Evolutionary conservation across 139 green algal genomes (phyloP).

Genomic region (Haematococcus lacustris): DNA sequence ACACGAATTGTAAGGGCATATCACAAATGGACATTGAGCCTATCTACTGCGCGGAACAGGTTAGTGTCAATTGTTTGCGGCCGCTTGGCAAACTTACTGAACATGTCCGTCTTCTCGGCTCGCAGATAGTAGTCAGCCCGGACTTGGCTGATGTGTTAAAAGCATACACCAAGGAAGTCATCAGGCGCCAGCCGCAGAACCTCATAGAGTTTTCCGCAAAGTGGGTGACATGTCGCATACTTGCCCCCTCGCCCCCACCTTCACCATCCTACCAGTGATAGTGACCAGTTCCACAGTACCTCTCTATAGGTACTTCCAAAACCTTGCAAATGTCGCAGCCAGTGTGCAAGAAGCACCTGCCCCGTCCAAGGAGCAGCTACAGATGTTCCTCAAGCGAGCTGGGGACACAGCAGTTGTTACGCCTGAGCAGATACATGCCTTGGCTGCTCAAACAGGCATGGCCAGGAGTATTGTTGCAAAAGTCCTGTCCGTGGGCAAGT

Average conservation of each 20-base stretch:
- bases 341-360: constrained; percentile 14
- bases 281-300: no score
- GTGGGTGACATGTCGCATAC: constrained; percentile 14
- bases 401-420: constrained; percentile 7
- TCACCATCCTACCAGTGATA: background rate
- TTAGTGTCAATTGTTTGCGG: no score
- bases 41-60: constrained; percentile 63
- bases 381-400: constrained; percentile 19
- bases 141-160: constrained; percentile 71
- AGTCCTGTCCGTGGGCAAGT: constrained; percentile 25
- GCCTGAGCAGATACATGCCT: constrained; percentile 17
- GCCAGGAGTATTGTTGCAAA: constrained; percentile 24
- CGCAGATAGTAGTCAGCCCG: constrained; percentile 66
- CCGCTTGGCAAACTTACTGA: no score
- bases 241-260: background rate
- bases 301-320: constrained; percentile 63
- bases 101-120: background rate
- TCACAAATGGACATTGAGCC: constrained; percentile 56
- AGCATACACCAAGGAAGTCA: constrained; percentile 76
- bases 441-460: constrained; percentile 31
- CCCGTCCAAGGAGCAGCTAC: constrained; percentile 29
- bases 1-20: no score
- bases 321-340: constrained; percentile 41
- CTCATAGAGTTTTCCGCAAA: constrained; percentile 62
- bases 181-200: constrained; percentile 56